Percentiles rank a stretch among this genome's conserved stretches.
phyloP scores from a whole-genome alignment of 768 basidiomycete species.

The Mycena rebaudengoi region DNA sequence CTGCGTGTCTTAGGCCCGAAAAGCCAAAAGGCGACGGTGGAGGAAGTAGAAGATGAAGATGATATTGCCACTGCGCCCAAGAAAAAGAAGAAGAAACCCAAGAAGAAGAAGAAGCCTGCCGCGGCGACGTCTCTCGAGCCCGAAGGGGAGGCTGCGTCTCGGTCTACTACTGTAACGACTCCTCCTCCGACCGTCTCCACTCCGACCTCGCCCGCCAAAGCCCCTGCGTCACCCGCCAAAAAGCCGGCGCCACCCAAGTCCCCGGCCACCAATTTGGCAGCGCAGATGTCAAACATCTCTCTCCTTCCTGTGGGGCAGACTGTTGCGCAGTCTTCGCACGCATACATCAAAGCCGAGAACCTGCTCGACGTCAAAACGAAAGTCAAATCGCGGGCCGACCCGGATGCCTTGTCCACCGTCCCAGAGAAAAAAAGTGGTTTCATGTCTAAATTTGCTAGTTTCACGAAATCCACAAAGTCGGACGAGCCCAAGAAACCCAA shows the following conservation, averaged over 20 bases:
- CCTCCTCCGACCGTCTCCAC: conserved; percentile 26
- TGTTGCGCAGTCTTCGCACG: conserved; percentile 72
- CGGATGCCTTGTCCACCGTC: conserved; percentile 56
- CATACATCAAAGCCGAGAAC: conserved; percentile 68
- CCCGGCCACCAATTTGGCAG: conserved; percentile 17
- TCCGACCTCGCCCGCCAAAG: conserved; percentile 31
- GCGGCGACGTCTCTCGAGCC: conserved; percentile 34
- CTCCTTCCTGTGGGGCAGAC: conserved; percentile 56
- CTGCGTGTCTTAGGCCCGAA: conserved; percentile 22
- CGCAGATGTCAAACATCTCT: conserved; percentile 33
- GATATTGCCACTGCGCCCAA: conserved; percentile 53
- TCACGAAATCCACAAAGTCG: conserved; percentile 44
- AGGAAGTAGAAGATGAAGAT: conserved; percentile 80
- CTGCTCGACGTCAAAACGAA: conserved; percentile 64
- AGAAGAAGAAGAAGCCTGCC: conserved; percentile 71
- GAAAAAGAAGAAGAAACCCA: conserved; percentile 81
- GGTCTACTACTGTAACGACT: conserved; percentile 30
- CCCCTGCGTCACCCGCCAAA: too few species aligned
- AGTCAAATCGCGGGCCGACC: conserved; percentile 72
- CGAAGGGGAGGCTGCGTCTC: conserved; percentile 26
- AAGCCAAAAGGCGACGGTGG: conserved; percentile 63
- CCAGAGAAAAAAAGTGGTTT: conserved; percentile 53
- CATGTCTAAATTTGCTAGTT: conserved; percentile 56
- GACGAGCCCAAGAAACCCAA: conserved; percentile 53
- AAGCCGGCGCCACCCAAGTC: conserved; percentile 30